Conservation (phyloP, 139 green algal genomes). For the Astrephomene gubernaculifera region DNA sequence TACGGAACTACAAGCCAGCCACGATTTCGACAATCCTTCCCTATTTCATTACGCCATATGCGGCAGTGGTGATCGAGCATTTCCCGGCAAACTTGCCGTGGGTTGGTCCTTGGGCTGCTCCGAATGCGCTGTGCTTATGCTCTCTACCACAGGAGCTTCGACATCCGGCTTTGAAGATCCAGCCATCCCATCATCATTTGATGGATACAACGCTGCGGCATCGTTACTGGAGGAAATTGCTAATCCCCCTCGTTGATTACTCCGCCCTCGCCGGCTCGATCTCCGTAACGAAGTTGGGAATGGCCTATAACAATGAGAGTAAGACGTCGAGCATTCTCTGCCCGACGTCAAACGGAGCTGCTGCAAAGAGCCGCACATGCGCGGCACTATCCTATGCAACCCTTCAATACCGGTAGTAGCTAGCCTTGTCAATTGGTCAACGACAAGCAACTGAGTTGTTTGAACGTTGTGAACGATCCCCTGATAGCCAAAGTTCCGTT, state of each 20-base stretch:
- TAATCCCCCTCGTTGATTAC: background rate
- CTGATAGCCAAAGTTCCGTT: too few species aligned
- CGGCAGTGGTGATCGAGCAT: background rate
- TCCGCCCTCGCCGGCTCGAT: background rate
- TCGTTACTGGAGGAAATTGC: background rate
- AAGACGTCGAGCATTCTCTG: slow-evolving; percentile 22
- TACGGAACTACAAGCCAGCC: background rate
- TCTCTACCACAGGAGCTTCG: background rate
- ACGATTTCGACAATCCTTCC: background rate
- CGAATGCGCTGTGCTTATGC: background rate
- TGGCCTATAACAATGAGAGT: background rate
- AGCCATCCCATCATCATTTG: background rate
- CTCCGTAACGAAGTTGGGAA: too few species aligned
- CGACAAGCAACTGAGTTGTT: too few species aligned
- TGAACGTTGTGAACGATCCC: too few species aligned
- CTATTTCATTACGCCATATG: background rate
- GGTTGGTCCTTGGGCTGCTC: background rate
- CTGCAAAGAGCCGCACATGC: slow-evolving; percentile 5
- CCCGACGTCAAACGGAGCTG: background rate
- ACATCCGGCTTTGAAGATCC: background rate
- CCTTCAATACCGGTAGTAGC: background rate
- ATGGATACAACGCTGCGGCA: slow-evolving; percentile 7
- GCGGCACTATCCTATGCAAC: too few species aligned
- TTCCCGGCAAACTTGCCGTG: background rate
- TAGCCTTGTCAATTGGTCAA: too few species aligned